A percentile compares a stretch with the other conserved stretches of the same genome.
phyloP scores from a whole-genome alignment of 1,139 yeast species.

The Hansenula sp. region DNA sequence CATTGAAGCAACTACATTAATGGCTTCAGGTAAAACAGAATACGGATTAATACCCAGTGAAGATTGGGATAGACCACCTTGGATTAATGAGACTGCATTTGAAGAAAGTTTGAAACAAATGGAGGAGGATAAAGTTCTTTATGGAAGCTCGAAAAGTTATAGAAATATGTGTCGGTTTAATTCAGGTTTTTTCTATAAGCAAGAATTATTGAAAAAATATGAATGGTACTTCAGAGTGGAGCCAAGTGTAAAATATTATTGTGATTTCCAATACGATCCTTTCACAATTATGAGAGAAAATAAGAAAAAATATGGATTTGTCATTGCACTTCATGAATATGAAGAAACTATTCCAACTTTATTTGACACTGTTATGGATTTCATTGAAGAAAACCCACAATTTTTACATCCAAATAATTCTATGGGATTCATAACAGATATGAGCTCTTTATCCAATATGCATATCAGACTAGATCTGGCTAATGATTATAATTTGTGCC shows the following conservation, averaged over 20 bases:
- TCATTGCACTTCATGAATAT: constrained; percentile 72
- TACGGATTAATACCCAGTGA: constrained; percentile 67
- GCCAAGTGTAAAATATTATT: constrained; percentile 81
- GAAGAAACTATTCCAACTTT: constrained; percentile 81
- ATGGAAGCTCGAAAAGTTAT: constrained; percentile 76
- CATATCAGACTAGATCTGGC: constrained; percentile 29
- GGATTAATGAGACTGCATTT: constrained; percentile 38
- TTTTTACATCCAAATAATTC: constrained; percentile 67
- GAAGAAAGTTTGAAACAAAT: constrained; percentile 49
- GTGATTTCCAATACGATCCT: constrained; percentile 87
- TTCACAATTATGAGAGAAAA: constrained; percentile 71
- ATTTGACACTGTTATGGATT: constrained; percentile 72
- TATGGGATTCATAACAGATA: constrained; percentile 64
- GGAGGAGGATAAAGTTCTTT: constrained; percentile 59
- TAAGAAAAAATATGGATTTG: constrained; percentile 81
- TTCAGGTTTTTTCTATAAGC: constrained; percentile 78
- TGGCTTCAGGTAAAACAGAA: constrained; percentile 80
- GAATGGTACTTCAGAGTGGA: constrained; percentile 95
- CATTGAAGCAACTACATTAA: constrained; percentile 59
- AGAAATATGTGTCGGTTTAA: constrained; percentile 83
- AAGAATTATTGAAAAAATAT: constrained; percentile 58
- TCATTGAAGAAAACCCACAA: constrained; percentile 57
- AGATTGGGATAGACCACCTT: constrained; percentile 67
- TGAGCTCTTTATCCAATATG: constrained; percentile 22
- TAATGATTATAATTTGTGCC: constrained; percentile 80